Evolutionary conservation across 345 rosid genomes (phyloP).

Genomic region (Eucalyptus erythrocorys): DNA sequence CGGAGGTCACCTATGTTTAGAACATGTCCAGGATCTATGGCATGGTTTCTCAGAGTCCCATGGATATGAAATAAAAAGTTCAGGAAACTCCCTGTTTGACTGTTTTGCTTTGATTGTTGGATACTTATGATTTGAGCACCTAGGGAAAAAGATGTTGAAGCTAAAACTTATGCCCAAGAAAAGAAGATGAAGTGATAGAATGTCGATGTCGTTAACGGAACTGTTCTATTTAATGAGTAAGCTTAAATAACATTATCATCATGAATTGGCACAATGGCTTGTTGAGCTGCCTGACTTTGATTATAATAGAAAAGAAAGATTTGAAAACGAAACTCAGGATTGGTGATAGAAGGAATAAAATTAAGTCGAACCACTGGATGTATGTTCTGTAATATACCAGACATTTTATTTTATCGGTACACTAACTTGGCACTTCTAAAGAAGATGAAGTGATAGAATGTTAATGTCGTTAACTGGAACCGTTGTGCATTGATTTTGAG

Average conservation of each 20-base stretch:
- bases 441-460: not conserved
- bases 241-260: not conserved
- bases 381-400: not conserved
- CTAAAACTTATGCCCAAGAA: not conserved
- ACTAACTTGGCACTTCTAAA: not conserved
- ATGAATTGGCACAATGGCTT: not conserved
- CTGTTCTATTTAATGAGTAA: not conserved
- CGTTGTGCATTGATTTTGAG: not conserved
- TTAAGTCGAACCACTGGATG: not conserved
- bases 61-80: not conserved
- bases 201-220: not conserved
- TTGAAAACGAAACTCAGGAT: not conserved
- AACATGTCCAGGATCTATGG: not conserved
- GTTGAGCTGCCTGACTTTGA: not conserved
- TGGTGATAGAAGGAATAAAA: not conserved
- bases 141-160: not conserved
- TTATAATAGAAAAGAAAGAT: not conserved
- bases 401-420: not conserved
- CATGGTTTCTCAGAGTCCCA: not conserved
- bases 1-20: not conserved
- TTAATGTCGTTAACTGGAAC: not conserved
- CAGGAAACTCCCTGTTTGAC: not conserved
- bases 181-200: not conserved
- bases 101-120: not conserved
- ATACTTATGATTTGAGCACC: not conserved